phyloP scores from a whole-genome alignment of 2,329 filamentous ascomycete genomes.

The Aspergillus flavus region DNA sequence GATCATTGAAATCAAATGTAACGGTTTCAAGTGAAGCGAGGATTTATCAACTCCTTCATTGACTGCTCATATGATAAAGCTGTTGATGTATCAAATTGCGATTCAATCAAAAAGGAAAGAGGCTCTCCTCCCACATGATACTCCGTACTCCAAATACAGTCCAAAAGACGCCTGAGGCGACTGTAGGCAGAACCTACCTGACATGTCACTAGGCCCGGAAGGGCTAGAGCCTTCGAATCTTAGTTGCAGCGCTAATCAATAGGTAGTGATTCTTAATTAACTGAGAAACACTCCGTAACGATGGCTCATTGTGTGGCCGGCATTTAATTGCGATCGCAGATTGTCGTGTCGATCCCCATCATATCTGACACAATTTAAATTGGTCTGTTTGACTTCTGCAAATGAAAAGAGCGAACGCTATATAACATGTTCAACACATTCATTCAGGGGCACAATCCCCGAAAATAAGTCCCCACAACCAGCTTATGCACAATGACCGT shows the following conservation, averaged over 20 bases:
- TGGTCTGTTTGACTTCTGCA: no score
- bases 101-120: not conserved
- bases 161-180: no score
- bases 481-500: slow-evolving; percentile 7
- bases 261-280: not conserved
- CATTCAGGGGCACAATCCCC: not conserved
- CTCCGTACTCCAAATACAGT: not conserved
- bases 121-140: not conserved
- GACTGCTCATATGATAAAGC: no score
- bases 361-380: not conserved
- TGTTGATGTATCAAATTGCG: not conserved
- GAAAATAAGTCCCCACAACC: not conserved
- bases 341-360: not conserved
- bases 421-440: not conserved
- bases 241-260: not conserved
- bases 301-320: not conserved
- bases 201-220: not conserved
- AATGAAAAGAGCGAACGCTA: not conserved
- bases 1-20: no score
- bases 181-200: not conserved
- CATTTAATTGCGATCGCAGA: not conserved
- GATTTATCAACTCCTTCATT: no score
- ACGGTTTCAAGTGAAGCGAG: no score
- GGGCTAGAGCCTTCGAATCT: not conserved
- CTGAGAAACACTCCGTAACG: not conserved